Percentiles rank a stretch among this genome's conserved stretches.
Evolutionary conservation across 345 rosid species (phyloP).

Genomic region (Conringia planisiliqua): DNA sequence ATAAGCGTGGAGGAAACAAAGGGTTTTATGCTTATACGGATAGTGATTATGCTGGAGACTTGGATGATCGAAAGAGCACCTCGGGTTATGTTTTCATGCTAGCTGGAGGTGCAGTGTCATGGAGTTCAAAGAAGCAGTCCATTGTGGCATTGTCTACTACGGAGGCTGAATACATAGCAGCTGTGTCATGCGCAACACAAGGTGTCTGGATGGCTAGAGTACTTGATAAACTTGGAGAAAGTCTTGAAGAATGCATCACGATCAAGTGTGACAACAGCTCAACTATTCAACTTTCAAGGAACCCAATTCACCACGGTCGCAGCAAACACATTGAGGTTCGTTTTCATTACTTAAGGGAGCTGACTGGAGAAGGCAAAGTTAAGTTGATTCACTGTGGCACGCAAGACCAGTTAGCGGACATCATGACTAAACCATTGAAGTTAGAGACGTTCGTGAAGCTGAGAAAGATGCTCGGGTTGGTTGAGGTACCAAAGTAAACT

Average conservation of each 20-base stretch:
- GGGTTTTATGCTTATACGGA: no score
- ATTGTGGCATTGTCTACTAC: no score
- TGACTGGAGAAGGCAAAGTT: background rate
- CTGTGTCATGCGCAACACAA: no score
- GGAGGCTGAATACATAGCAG: no score
- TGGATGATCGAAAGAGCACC: no score
- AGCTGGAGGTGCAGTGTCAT: no score
- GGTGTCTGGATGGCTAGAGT: no score
- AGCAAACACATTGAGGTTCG: background rate
- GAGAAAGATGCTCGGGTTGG: background rate
- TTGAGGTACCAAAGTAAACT: no score
- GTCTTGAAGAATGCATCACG: background rate
- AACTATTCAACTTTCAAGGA: background rate
- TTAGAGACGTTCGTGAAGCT: background rate
- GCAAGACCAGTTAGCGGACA: background rate
- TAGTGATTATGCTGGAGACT: no score
- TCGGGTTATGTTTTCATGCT: no score
- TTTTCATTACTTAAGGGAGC: background rate
- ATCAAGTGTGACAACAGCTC: background rate
- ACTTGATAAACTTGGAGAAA: fast-evolving
- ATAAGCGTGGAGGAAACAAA: no score
- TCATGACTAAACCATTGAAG: background rate
- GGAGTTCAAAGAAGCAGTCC: no score
- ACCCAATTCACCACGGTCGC: background rate
- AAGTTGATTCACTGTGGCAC: background rate